Base-by-base conservation (phyloP, 306 rosid genomes). In the Cucumis cinereus region DNA sequence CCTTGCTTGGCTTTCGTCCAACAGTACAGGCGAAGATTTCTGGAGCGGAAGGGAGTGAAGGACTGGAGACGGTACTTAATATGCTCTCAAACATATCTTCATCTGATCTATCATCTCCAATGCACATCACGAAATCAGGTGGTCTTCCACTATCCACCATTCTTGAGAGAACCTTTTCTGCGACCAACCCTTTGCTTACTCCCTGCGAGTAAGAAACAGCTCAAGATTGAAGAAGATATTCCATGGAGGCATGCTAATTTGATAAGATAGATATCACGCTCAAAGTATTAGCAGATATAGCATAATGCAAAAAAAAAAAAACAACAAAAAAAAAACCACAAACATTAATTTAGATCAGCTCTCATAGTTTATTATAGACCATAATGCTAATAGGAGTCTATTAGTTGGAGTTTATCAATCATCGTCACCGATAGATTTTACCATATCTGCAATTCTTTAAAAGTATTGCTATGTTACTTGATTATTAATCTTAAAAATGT, bases 41-140 rank as follows among this genome's bases (percentile, higher is more conserved):
- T 16, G 80, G 80, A 33, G 74, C 75, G 19, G 68, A 60, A 19
- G 75, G 75, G 38, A 77, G 47, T 10, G 53, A 49, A 3, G 80
- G 62, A 53, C 75, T 66, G 36, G 80, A 77, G 75, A 77, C 53
- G 0, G 75, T 49, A 54, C 74, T 77, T 66, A 66, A 60, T 77
- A 77, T 61, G 74, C 75, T 77, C 75, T 77, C 80, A 10, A 77
- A 77, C 80, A 77, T 77, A 40, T 77, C 80, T 77, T 77, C 80
- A 40, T 77, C 80, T 64, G 80, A 77, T 77, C 74, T 64, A 53
- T 77, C 80, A 66, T 77, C 80, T 66, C 80, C 80, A 50, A 77
- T 53, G 57, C 80, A 77, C 80, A 77, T 77, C 6, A 77, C 80
- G 11, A 77, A 77, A 77, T 77, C 80, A 7, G 80, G 80, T 49